Evolutionary conservation across 2,329 filamentous ascomycete species (phyloP).

Genomic region (Aspergillus fischeri): DNA sequence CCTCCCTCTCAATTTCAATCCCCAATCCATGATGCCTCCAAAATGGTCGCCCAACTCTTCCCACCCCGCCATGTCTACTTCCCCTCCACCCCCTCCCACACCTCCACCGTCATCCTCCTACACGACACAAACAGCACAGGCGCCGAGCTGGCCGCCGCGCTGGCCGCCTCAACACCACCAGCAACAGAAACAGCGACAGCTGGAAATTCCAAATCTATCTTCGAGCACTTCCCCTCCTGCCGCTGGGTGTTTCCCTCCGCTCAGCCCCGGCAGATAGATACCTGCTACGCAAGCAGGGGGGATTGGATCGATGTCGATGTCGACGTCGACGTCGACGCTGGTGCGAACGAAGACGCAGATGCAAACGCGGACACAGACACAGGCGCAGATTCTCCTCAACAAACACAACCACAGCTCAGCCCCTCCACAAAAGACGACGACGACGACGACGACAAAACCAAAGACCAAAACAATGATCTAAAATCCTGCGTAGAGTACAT

Average conservation of each 20-base stretch:
- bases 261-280: background rate
- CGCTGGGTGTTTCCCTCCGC: conserved; percentile 2
- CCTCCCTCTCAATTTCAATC: too few relatives aligned
- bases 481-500: background rate
- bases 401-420: background rate
- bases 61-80: conserved; percentile 3
- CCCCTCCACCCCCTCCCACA: background rate
- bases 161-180: background rate
- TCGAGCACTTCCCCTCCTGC: conserved; percentile 1
- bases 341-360: too few relatives aligned
- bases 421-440: background rate
- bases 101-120: background rate
- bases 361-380: background rate
- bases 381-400: background rate
- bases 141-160: background rate
- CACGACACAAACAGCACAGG: conserved; percentile 1
- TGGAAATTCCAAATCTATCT: background rate
- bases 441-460: too few relatives aligned
- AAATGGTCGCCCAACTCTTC: background rate
- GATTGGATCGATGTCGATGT: background rate
- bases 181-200: background rate
- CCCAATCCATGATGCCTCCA: background rate
- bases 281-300: background rate
- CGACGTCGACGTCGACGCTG: background rate
- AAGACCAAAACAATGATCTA: background rate